phyloP scores from a whole-genome alignment of 2,329 filamentous ascomycete genomes.

The Nectriaceae sp. region DNA sequence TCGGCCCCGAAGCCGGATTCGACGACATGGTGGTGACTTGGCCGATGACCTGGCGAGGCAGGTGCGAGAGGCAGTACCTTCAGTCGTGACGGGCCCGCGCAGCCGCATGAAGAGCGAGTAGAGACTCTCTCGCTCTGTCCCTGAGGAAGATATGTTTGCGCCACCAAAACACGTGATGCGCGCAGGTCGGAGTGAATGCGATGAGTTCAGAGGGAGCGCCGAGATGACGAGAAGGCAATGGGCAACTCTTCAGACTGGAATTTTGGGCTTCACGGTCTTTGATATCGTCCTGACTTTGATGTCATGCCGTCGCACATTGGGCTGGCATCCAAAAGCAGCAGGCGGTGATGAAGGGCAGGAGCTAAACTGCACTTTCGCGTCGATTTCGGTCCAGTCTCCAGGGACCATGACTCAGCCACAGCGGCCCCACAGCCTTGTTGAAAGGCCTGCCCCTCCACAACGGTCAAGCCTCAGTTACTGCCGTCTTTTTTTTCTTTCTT shows the following conservation, averaged over 20 bases:
- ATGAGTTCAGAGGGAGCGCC: no score
- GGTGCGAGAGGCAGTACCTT: slow-evolving; percentile 12
- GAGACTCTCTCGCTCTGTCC: no score
- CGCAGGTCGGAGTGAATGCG: no score
- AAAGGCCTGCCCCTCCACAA: slow-evolving; percentile 2
- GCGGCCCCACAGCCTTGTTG: slow-evolving; percentile 15
- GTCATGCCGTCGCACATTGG: slow-evolving; percentile 24
- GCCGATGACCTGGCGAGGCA: slow-evolving; percentile 5
- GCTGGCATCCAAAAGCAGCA: slow-evolving; percentile 16
- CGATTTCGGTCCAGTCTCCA: not conserved
- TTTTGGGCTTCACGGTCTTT: no score
- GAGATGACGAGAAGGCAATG: no score
- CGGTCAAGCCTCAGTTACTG: not conserved
- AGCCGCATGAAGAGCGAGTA: slow-evolving; percentile 30
- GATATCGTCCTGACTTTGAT: slow-evolving; percentile 19
- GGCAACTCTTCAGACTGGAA: no score
- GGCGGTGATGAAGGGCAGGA: slow-evolving; percentile 25
- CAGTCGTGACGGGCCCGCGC: slow-evolving; percentile 22
- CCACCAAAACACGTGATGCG: no score
- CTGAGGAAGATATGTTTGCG: no score
- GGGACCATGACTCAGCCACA: slow-evolving; percentile 15
- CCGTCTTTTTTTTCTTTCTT: slow-evolving; percentile 27
- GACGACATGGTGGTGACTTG: slow-evolving; percentile 22
- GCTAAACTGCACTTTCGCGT: slow-evolving; percentile 1
- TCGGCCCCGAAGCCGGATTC: slow-evolving; percentile 14